Conservation (phyloP, 495 filamentous ascomycete species). For the Clavariopsis aquatica region DNA sequence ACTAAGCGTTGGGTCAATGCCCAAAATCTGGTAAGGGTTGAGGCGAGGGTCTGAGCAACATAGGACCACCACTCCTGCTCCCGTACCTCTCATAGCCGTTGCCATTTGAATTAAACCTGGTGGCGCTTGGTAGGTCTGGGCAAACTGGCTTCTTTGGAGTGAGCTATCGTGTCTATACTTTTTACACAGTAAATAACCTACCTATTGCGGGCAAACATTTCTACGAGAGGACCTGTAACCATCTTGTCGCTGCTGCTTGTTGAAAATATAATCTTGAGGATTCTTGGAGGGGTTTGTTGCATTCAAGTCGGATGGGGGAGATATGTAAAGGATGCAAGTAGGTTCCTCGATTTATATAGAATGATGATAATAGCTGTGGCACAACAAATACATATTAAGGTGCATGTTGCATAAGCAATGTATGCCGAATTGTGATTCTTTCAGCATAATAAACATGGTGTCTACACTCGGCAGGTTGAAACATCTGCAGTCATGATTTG, state of each 20-base stretch:
- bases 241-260: background rate
- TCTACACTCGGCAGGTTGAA: background rate
- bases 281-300: background rate
- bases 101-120: slow-evolving; percentile 17
- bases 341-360: background rate
- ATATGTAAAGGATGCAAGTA: background rate
- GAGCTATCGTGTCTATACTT: background rate
- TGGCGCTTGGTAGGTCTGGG: slow-evolving; percentile 16
- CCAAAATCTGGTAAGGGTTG: slow-evolving; percentile 43
- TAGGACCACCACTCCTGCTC: slow-evolving; percentile 22
- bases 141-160: slow-evolving; percentile 4
- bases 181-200: background rate
- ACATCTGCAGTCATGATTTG: background rate
- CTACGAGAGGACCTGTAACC: slow-evolving; percentile 9
- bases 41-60: slow-evolving; percentile 42
- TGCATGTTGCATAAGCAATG: background rate
- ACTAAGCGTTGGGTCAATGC: slow-evolving; percentile 37
- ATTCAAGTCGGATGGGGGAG: background rate
- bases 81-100: background rate
- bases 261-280: background rate
- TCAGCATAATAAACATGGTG: background rate
- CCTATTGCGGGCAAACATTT: slow-evolving; percentile 21
- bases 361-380: background rate
- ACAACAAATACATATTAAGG: background rate
- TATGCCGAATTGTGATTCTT: background rate